Evolutionary conservation across 1,284 basidiomycete species (phyloP), one percentile per base, ranked within the genome.

Genomic region (Schizophyllum amplum): DNA sequence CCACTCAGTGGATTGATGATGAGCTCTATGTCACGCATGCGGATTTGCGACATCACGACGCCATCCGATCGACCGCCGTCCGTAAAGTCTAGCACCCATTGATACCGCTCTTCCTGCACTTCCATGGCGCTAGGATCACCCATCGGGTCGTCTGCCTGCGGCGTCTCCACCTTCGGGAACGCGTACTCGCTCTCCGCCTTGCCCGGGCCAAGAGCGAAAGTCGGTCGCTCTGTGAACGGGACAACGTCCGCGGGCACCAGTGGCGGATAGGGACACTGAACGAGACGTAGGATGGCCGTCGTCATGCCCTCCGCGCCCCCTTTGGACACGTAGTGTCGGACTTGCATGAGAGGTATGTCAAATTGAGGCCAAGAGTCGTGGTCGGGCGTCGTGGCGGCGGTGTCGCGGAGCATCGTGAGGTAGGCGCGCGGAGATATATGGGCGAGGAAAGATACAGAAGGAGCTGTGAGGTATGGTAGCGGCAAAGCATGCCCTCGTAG

Each of bases 81-180:
- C 1, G 86, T 87, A 64, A 90, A 90, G 66, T 90, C 86, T 25
- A 90, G 75, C 11, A 83, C 72, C 85, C 87, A 90, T 17, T 42
- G 33, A 42, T 42, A 42, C 33, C 33, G 1, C 66, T 80, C 74
- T 50, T 73, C 69, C 4, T 52, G 52, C 21, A 63, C 11, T 15
- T 62, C 61, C 15, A 55, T 53, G 49, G 54, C 55, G 21, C 63
- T 60, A 4, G 7, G 11, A 2, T 17, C 33, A 9, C 33, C 33
- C 33, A 57, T 66, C 62, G 53, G 67, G 60, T 50, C 42, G 15
- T 65, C 62, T n/a, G 62, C 61, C 9, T 68, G 61, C 47, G 65
- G 57, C 53, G 72, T 68, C 5, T 67, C 57, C 54, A 74, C 62
- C 60, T 76, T 74, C 7, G 82, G 79, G 60, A 85, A 82, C 4